These are phyloP conservation scores for Paulownia fortunei DNA, from an alignment of 257 asterid genomes.

Conservation along the genomic window DNA sequence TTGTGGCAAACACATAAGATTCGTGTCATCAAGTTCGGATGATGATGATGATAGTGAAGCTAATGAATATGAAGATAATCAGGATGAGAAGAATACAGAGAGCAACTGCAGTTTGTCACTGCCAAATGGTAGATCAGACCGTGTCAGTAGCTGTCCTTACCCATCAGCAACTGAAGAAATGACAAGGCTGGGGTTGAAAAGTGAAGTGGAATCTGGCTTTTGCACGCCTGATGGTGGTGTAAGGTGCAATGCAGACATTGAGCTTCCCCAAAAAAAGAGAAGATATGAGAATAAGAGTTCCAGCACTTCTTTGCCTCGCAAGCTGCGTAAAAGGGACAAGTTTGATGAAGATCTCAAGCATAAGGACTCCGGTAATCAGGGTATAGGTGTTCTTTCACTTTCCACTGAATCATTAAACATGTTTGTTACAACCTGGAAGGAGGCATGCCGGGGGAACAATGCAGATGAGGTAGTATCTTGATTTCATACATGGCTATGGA, in stretches of 20 bases:
- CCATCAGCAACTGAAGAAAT: slow-evolving; percentile 94
- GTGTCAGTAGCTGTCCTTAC: slow-evolving; percentile 84
- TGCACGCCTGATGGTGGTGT: slow-evolving; percentile 38
- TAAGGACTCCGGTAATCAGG: slow-evolving; percentile 28
- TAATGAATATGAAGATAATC: slow-evolving; percentile 45
- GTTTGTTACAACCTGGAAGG: slow-evolving; percentile 83
- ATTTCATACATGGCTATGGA: slow-evolving; percentile 12
- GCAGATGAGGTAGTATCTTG: slow-evolving; percentile 67
- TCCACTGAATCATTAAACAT: slow-evolving; percentile 57
- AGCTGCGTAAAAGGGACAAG: slow-evolving; percentile 48
- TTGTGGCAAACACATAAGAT: slow-evolving; percentile 73
- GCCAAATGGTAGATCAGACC: slow-evolving; percentile 54
- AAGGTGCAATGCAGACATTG: slow-evolving; percentile 39
- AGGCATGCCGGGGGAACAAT: slow-evolving; percentile 59
- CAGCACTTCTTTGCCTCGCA: slow-evolving; percentile 45
- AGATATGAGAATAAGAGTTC: slow-evolving; percentile 43
- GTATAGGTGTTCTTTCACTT: slow-evolving; percentile 40
- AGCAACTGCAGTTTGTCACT: slow-evolving; percentile 35
- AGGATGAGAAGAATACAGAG: slow-evolving; percentile 34
- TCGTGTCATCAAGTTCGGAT: slow-evolving; percentile 76
- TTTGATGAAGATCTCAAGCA: slow-evolving; percentile 33
- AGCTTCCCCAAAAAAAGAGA: slow-evolving; percentile 58
- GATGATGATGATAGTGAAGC: slow-evolving; percentile 55
- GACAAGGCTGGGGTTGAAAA: slow-evolving; percentile 72
- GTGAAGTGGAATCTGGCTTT: slow-evolving; percentile 41